Evolutionary conservation across 1,284 basidiomycete species (phyloP), one percentile per base, ranked within the genome.

Genomic region (Cutaneotrichosporon sp.): DNA sequence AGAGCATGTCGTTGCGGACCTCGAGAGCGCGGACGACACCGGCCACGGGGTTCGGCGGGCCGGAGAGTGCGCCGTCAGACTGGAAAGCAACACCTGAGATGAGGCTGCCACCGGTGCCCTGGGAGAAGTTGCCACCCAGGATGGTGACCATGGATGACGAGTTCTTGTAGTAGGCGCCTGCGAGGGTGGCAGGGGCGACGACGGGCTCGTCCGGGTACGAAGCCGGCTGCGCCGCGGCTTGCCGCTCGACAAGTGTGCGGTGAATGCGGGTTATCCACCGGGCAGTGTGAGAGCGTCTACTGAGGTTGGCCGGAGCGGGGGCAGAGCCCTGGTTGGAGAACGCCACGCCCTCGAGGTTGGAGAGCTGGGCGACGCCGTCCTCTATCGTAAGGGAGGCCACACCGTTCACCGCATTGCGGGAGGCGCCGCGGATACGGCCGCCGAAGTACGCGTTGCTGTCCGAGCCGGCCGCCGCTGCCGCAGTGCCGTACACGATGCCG

Each of bases 131-230:
- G 53, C 95, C 95, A 42, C 93, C 95, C 54, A 98, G 82, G 66
- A 97, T 86, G 42, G 86, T 87, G 50, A 92, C 80, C 2, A 63
- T 62, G 0, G 73, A 6, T 86, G 87, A 86, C 43, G 83, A 83
- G 72, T 97, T 97, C 18, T 86, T 89, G 91, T 91, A 98, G 82
- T 95, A 98, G 2, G 86, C 85, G 36, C 92, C 95, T 0, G 91
- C 85, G 46, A 97, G 83, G 59, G 97, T 87, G 33, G 92, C 87
- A 1, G 93, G 91, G 1, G 90, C 87, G 0, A 85, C 80, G 1
- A 86, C 83, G 1, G 86, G 77, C 29, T 84, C 81, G 0, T 82
- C 64, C 20, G 85, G 65, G 58, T 79, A 71, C 1, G 75, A 70
- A 1, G 72, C 69, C 0, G 74, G 68, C 5, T 72, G 67, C 20